phyloP scores from a whole-genome alignment of 257 asterid genomes.

The Solanum dulcamara region DNA sequence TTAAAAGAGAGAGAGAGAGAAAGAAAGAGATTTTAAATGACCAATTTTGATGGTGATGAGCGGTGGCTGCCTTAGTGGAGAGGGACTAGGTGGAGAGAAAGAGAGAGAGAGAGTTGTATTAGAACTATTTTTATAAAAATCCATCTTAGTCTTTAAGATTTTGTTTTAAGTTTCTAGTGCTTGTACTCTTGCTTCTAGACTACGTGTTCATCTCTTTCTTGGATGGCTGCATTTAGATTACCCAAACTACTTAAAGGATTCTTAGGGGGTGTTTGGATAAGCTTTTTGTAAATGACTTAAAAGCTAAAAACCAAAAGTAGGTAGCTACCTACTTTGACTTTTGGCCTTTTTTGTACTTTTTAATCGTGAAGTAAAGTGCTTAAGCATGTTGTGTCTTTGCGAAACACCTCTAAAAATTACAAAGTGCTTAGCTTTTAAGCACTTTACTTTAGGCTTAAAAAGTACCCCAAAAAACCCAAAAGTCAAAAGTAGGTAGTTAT shows the following conservation, averaged over 20 bases:
- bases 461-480: too few species aligned
- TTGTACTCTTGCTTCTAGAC: not conserved
- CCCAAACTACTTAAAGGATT: not conserved
- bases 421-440: too few species aligned
- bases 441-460: too few species aligned
- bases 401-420: not conserved
- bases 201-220: not conserved
- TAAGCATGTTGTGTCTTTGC: not conserved
- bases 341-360: not conserved
- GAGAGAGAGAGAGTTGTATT: not conserved
- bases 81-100: too few species aligned
- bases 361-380: not conserved
- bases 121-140: not conserved
- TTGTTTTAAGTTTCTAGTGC: not conserved
- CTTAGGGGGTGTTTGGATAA: not conserved
- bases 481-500: too few species aligned
- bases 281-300: not conserved
- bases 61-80: not conserved
- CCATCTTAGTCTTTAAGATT: not conserved
- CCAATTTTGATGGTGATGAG: not conserved
- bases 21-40: not conserved
- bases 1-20: not conserved
- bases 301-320: not conserved
- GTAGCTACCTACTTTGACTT: not conserved
- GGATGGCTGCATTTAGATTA: not conserved